A percentile compares a stretch with the other conserved stretches of the same genome.
These are phyloP conservation scores for Malus hybrid DNA, from an alignment of 331 rosid genomes.

Conservation along the genomic window DNA sequence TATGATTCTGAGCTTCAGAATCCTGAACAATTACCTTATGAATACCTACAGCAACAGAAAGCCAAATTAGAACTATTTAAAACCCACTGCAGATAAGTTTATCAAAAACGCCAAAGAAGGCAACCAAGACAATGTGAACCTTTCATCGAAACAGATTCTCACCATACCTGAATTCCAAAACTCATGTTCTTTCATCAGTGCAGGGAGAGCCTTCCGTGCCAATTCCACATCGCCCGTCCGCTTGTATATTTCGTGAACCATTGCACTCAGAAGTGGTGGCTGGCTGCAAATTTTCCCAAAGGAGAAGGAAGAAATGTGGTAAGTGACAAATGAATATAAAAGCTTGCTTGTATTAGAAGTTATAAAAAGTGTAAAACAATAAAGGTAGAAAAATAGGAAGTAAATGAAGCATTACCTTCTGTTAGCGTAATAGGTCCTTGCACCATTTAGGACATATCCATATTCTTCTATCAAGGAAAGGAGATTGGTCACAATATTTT, in stretches of 20 bases:
- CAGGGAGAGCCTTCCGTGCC: slow-evolving; percentile 59
- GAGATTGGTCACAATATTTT: slow-evolving; percentile 50
- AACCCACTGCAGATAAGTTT: background rate
- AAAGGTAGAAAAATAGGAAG: background rate
- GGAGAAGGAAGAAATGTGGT: too few species aligned
- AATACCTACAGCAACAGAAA: slow-evolving; percentile 33
- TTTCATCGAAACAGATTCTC: background rate
- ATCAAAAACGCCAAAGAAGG: too few species aligned
- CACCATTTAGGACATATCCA: slow-evolving; percentile 84
- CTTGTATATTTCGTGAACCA: slow-evolving; percentile 67
- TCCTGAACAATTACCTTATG: slow-evolving; percentile 60
- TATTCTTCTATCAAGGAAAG: slow-evolving; percentile 56
- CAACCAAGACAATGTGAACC: background rate
- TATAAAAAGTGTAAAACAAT: background rate
- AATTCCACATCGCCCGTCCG: slow-evolving; percentile 56
- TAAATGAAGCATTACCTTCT: slow-evolving; percentile 44
- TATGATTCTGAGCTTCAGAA: slow-evolving; percentile 42
- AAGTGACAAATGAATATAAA: too few species aligned
- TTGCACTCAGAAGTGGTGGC: slow-evolving; percentile 94
- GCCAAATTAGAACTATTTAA: background rate
- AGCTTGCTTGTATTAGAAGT: background rate
- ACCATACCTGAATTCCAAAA: slow-evolving; percentile 54
- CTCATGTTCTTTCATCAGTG: slow-evolving; percentile 61
- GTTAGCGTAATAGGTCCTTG: slow-evolving; percentile 79
- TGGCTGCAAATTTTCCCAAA: slow-evolving; percentile 50